Base-by-base conservation (phyloP, 345 rosid species). In the Fremontodendron californicum region DNA sequence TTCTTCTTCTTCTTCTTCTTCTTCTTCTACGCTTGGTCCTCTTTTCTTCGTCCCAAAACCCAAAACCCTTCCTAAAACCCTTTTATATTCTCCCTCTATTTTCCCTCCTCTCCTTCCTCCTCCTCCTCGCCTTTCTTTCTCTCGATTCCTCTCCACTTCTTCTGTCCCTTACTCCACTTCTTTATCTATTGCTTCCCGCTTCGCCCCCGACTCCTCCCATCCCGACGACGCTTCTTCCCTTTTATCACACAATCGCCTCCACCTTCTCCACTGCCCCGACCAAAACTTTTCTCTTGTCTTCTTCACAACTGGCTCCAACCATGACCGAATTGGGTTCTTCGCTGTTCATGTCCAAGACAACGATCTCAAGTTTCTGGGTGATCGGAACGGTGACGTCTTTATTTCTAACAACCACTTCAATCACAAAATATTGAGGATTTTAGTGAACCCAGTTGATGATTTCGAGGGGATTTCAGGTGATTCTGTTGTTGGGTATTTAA, bases 281-380 rank as follows among this genome's bases (percentile, higher is more conserved):
- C 60, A 71, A 31, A 48, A 71, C 27, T 35, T 75, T 6, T 80
- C 74, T 49, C 54, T 88, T 69, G 85, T 84, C 74, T 90, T 92
- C 86, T 90, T 92, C 77, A 82, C 97, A 0, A 87, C 90, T 1
- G 97, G 94, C 2, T 35, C 61, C 57, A 89, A 92, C 71, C 87
- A 81, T 68, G 93, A 92, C 55, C 90, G 84, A 46, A 76, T 92
- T 63, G 49, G 49, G 49, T 45, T 45, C 49, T 45, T 45, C 15
- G 49, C 49, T 45, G 2, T 45, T 45, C 49, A 45, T 3, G 49
- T 45, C 49, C 49, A 45, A 45, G 49, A 45, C 49, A 10, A 11
- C 49, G 49, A 45, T 45, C 9, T 45, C 13, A 45, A 45, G 49
- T 45, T 45, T 45, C 49, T 45, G 49, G 49, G 49, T 45, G 82